These are phyloP conservation scores for Scleromitrula shiraiana DNA, from an alignment of 2,329 filamentous ascomycete genomes.

Conservation along the genomic window DNA sequence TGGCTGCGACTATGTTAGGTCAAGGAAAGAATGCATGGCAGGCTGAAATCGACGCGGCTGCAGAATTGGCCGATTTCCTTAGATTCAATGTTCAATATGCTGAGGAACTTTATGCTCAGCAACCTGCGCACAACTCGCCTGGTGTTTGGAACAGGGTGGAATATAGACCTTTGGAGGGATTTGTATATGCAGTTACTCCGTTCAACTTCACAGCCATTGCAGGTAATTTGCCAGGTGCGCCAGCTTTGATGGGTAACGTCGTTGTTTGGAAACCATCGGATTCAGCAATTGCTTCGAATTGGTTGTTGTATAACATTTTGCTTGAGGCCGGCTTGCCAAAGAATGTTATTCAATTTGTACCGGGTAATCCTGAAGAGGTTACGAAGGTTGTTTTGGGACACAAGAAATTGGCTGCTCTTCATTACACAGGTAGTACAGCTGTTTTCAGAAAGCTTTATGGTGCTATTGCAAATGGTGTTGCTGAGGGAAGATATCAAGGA, in stretches of 20 bases:
- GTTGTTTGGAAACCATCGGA: conserved; percentile 94
- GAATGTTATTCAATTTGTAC: conserved; percentile 88
- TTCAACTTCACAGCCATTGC: conserved; percentile 98
- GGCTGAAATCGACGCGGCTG: conserved; percentile 91
- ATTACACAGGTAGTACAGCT: conserved; percentile 88
- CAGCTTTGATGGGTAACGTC: conserved; percentile 86
- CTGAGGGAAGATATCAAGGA: conserved; percentile 70
- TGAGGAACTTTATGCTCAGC: conserved; percentile 79
- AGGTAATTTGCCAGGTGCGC: conserved; percentile 74
- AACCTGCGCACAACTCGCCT: conserved; percentile 73
- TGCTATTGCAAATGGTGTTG: conserved; percentile 72
- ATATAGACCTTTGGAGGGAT: conserved; percentile 83
- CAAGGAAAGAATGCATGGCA: conserved; percentile 99
- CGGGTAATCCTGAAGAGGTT: conserved; percentile 76
- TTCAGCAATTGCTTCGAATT: conserved; percentile 77
- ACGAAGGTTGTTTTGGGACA: conserved; percentile 71
- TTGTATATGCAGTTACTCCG: conserved; percentile 86
- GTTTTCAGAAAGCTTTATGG: conserved; percentile 88
- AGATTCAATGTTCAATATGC: conserved; percentile 93
- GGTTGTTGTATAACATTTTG: conserved; percentile 82
- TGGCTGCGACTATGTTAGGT: conserved; percentile 91
- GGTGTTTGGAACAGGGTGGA: conserved; percentile 90
- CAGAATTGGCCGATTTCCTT: conserved; percentile 86
- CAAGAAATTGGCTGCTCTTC: conserved; percentile 77
- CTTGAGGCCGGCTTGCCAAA: conserved; percentile 82